A percentile compares a stretch with the other conserved stretches of the same genome.
These are phyloP conservation scores for Wickerhamiella kurtzmanii DNA, from an alignment of 805 yeast species.

Conservation along the genomic window DNA sequence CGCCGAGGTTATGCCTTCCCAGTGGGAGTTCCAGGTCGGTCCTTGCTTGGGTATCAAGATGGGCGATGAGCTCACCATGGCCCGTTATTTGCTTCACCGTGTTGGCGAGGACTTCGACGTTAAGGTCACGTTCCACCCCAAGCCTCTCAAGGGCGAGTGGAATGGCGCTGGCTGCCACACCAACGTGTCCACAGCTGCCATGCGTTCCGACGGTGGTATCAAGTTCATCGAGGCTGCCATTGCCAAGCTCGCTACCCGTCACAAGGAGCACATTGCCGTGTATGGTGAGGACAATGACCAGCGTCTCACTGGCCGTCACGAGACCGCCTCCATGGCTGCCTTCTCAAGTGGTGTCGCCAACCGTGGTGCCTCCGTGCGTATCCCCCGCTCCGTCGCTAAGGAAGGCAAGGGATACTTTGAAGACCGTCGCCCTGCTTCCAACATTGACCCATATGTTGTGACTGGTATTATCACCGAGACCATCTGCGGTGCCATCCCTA, in stretches of 20 bases:
- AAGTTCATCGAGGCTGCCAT: conserved; percentile 84
- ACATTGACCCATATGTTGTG: conserved; percentile 97
- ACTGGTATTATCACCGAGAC: conserved; percentile 98
- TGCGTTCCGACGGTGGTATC: conserved; percentile 97
- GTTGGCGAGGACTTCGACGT: conserved; percentile 98
- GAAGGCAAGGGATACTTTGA: conserved; percentile 98
- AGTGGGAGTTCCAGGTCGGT: conserved; percentile 99
- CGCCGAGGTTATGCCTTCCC: conserved; percentile 99
- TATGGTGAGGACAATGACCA: conserved; percentile 91
- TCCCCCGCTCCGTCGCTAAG: conserved; percentile 96
- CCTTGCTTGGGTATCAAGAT: conserved; percentile 89
- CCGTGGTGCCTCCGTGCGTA: conserved; percentile 98
- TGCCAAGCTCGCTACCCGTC: conserved; percentile 89
- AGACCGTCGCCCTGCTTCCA: conserved; percentile 99
- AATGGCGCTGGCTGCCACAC: conserved; percentile 99
- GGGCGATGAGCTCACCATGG: conserved; percentile 97
- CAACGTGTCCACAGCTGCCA: conserved; percentile 80
- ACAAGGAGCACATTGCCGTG: conserved; percentile 85
- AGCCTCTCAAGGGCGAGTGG: conserved; percentile 98
- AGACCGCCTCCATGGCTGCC: conserved; percentile 84
- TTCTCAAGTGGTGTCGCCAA: conserved; percentile 98
- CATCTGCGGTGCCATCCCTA: conserved; percentile 84
- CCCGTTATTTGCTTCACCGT: conserved; percentile 83
- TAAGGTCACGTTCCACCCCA: conserved; percentile 97
- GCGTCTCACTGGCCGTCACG: conserved; percentile 97